phyloP scores from a whole-genome alignment of 2,329 filamentous ascomycete species.

The Pyrenochaeta sp. region DNA sequence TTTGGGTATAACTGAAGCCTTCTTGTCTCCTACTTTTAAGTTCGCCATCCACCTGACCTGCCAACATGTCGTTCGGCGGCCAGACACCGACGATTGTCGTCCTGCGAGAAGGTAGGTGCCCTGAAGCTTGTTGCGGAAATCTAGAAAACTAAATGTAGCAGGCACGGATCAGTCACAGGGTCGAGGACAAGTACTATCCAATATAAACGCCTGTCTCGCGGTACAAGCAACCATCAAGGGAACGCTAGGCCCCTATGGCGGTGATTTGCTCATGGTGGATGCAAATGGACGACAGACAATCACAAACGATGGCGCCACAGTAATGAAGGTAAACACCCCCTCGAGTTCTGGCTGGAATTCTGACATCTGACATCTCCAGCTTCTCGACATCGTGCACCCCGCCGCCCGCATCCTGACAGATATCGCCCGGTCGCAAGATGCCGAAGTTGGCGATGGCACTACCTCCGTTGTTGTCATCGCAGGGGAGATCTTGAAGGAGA shows the following conservation, averaged over 20 bases:
- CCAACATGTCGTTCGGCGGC: conserved; percentile 90
- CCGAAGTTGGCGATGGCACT: conserved; percentile 97
- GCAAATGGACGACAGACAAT: conserved; percentile 96
- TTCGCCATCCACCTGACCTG: conserved; percentile 7
- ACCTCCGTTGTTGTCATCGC: conserved; percentile 96
- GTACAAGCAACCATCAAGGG: conserved; percentile 96
- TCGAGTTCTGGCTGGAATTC: not conserved
- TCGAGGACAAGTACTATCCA: conserved; percentile 94
- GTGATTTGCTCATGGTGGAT: conserved; percentile 94
- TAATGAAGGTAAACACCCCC: conserved; percentile 81
- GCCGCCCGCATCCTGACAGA: conserved; percentile 97
- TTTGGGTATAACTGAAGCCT: conserved; percentile 2
- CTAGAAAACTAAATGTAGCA: conserved; percentile 52
- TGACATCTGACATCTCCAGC: conserved; percentile 58
- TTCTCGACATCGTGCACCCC: conserved; percentile 97
- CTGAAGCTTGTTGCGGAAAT: conserved; percentile 21
- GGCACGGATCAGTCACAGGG: conserved; percentile 98
- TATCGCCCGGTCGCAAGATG: conserved; percentile 98
- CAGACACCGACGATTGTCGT: conserved; percentile 98
- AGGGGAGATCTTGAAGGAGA: conserved; percentile 96
- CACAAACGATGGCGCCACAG: conserved; percentile 97
- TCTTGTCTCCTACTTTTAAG: not conserved
- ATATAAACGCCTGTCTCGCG: conserved; percentile 97
- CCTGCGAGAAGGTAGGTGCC: conserved; percentile 86
- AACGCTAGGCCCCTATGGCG: conserved; percentile 94